These are phyloP conservation scores for Vitis rotundifolia DNA, from an alignment of 164 flowering plant genomes.

Conservation along the genomic window DNA sequence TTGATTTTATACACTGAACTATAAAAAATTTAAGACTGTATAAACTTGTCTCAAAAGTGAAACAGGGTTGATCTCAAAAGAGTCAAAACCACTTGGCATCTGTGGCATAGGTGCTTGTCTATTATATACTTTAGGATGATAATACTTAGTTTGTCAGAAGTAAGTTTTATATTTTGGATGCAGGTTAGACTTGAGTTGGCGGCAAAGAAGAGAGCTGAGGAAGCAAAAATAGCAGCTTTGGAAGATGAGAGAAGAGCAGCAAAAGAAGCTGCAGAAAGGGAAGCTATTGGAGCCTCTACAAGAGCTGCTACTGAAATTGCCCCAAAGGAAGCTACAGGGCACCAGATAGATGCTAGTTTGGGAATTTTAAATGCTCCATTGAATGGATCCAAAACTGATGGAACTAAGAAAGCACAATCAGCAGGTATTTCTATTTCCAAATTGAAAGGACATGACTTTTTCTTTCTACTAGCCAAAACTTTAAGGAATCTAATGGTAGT, in stretches of 20 bases:
- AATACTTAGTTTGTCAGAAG: too few relatives aligned
- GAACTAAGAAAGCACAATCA: slow-evolving; percentile 23
- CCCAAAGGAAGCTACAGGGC: slow-evolving; percentile 16
- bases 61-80: too few relatives aligned
- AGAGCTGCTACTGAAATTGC: slow-evolving; percentile 20
- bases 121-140: too few relatives aligned
- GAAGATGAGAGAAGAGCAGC: slow-evolving; percentile 70
- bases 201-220: slow-evolving; percentile 47
- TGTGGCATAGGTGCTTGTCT: too few relatives aligned
- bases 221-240: slow-evolving; percentile 53
- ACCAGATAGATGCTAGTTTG: slow-evolving; percentile 3
- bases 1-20: too few relatives aligned
- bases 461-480: too few relatives aligned
- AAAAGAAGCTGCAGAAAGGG: slow-evolving; percentile 65
- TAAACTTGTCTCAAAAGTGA: too few relatives aligned
- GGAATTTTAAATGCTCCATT: slow-evolving; percentile 7
- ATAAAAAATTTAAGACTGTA: too few relatives aligned
- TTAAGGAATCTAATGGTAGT: background rate
- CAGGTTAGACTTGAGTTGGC: slow-evolving; percentile 41
- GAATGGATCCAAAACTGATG: slow-evolving; percentile 19
- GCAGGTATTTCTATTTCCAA: slow-evolving; percentile 34
- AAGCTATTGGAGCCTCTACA: slow-evolving; percentile 34
- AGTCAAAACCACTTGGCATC: background rate
- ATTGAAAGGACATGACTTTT: too few relatives aligned
- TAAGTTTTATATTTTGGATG: slow-evolving; percentile 14